A percentile compares a stretch with the other conserved stretches of the same genome.
Conservation (phyloP, 371 early-diverging fungal genomes). For the Coemansia sp. region DNA sequence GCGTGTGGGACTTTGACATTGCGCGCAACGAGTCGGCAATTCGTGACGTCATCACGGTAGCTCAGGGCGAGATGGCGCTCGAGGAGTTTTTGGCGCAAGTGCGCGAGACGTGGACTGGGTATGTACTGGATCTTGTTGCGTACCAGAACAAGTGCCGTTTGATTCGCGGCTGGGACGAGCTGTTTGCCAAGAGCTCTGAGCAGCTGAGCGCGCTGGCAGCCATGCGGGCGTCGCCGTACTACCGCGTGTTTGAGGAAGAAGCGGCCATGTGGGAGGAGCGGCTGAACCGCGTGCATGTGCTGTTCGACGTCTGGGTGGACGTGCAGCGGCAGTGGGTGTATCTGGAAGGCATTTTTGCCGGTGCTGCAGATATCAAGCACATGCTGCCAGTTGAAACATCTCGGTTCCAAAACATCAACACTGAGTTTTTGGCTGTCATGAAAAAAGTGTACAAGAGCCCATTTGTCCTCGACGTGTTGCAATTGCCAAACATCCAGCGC, state of each 20-base stretch:
- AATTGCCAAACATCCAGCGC: conserved; percentile 91
- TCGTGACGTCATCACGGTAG: conserved; percentile 83
- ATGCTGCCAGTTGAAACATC: conserved; percentile 91
- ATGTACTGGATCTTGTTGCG: conserved; percentile 88
- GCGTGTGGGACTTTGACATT: conserved; percentile 93
- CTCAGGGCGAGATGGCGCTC: conserved; percentile 98
- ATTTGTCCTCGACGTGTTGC: conserved; percentile 89
- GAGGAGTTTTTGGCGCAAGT: conserved; percentile 96
- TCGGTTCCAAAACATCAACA: conserved; percentile 93
- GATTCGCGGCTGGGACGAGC: conserved; percentile 96
- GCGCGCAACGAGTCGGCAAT: conserved; percentile 79
- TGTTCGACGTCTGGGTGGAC: conserved; percentile 98
- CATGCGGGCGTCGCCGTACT: conserved; percentile 97
- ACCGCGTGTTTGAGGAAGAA: conserved; percentile 97
- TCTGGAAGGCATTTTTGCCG: conserved; percentile 95
- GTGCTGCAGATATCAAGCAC: conserved; percentile 94
- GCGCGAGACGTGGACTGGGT: conserved; percentile 89
- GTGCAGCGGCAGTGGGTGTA: conserved; percentile 99
- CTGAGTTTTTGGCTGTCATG: conserved; percentile 96
- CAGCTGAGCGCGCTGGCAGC: conserved; percentile 91
- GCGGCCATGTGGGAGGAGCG: conserved; percentile 94
- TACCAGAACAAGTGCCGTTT: conserved; percentile 96
- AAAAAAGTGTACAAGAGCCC: conserved; percentile 98
- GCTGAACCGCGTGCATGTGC: conserved; percentile 88
- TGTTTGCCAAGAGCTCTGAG: conserved; percentile 94